These are phyloP conservation scores for Casuarina equisetifolia DNA, from an alignment of 306 rosid genomes.

Conservation along the genomic window DNA sequence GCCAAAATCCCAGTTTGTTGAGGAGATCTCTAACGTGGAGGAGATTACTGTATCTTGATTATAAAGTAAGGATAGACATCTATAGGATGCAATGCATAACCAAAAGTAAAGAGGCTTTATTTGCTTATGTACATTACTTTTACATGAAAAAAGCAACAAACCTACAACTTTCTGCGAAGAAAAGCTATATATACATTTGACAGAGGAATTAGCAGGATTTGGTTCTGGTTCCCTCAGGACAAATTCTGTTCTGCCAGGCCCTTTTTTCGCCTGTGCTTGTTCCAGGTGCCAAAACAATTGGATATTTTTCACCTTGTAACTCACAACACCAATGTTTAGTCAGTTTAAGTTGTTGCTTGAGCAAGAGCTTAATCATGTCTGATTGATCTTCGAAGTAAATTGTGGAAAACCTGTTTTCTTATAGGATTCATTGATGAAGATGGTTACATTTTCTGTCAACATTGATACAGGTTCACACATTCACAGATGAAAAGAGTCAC, in stretches of 20 bases:
- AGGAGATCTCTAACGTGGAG: constrained; percentile 53
- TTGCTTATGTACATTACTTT: constrained; percentile 2
- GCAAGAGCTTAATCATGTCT: not conserved
- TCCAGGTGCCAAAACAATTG: not conserved
- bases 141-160: not conserved
- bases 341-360: not conserved
- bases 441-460: too few relatives aligned
- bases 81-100: constrained; percentile 4
- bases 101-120: not conserved
- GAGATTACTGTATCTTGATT: constrained; percentile 63
- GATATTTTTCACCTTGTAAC: not conserved
- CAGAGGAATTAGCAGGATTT: not conserved
- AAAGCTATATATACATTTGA: not conserved
- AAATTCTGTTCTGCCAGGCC: not conserved
- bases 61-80: constrained; percentile 17
- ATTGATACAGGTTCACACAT: too few relatives aligned
- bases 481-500: too few relatives aligned
- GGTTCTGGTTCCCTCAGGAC: not conserved
- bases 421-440: not conserved
- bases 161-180: not conserved
- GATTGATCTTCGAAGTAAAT: not conserved
- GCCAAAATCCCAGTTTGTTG: constrained; percentile 65
- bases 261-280: not conserved
- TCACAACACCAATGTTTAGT: not conserved
- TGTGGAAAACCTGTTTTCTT: not conserved